Percentiles rank a stretch among this genome's conserved stretches.
phyloP scores from a whole-genome alignment of 1,139 yeast genomes.

The Saccharomyces hybrid region DNA sequence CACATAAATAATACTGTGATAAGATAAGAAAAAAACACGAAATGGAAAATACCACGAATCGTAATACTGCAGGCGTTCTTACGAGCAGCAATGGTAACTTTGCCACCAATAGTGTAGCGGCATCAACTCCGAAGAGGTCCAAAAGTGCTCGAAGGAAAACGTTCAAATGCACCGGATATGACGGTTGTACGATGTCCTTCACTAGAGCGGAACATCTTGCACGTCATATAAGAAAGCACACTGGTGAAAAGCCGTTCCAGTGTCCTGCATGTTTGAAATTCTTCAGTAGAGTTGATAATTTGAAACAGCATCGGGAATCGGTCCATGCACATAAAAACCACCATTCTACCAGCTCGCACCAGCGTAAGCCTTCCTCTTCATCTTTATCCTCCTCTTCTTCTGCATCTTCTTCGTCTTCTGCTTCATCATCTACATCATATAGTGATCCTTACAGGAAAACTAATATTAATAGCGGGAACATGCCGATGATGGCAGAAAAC shows the following conservation, averaged over 20 bases:
- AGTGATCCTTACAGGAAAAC: conserved; percentile 42
- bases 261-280: conserved; percentile 75
- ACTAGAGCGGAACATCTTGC: conserved; percentile 88
- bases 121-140: not conserved
- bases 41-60: not conserved
- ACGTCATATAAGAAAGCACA: conserved; percentile 85
- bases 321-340: conserved; percentile 44
- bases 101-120: not conserved
- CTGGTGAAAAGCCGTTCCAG: conserved; percentile 90
- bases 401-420: conserved; percentile 2
- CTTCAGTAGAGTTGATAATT: conserved; percentile 78
- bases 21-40: not conserved
- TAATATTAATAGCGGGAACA: not conserved
- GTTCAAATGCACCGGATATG: conserved; percentile 81
- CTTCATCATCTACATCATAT: conserved; percentile 32
- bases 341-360: not conserved
- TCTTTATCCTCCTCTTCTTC: conserved; percentile 4
- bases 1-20: not conserved
- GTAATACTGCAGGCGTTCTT: not conserved
- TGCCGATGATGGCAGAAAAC: not conserved
- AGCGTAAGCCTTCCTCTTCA: not conserved
- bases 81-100: not conserved
- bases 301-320: conserved; percentile 87
- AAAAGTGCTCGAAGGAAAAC: conserved; percentile 39
- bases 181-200: conserved; percentile 85